Percentiles rank a stretch among this genome's conserved stretches.
Conservation (phyloP, 1,139 yeast species). For the Eremothecium cymbalariae region DNA sequence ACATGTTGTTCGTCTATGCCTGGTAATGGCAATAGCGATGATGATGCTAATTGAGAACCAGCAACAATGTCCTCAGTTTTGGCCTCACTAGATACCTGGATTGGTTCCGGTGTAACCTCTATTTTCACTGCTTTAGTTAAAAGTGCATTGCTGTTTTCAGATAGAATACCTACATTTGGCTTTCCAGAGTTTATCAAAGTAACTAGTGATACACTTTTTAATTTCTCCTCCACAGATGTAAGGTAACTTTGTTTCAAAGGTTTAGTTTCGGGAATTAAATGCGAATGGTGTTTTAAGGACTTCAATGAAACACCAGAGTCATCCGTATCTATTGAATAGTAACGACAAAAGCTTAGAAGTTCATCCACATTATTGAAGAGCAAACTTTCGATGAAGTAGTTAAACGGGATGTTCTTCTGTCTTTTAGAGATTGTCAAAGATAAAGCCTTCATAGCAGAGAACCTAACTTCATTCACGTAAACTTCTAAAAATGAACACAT, state of each 20-base stretch:
- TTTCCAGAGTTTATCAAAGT: constrained; percentile 34
- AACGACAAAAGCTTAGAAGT: constrained; percentile 47
- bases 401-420: constrained; percentile 54
- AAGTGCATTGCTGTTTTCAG: constrained; percentile 1
- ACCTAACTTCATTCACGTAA: constrained; percentile 71
- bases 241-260: constrained; percentile 51
- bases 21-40: no score
- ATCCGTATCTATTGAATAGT: constrained; percentile 52
- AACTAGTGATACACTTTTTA: constrained; percentile 26
- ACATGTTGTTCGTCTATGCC: no score
- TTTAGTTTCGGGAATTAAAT: constrained; percentile 39
- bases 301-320: constrained; percentile 48
- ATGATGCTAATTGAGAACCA: no score
- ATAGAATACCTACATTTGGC: constrained; percentile 22
- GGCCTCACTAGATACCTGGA: background rate
- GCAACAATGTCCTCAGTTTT: no score
- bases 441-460: constrained; percentile 65
- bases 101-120: background rate
- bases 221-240: constrained; percentile 42
- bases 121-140: background rate
- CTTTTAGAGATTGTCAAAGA: constrained; percentile 61
- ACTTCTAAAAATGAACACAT: constrained; percentile 72
- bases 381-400: constrained; percentile 42
- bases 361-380: constrained; percentile 59
- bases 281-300: constrained; percentile 42